Evolutionary conservation across 228 moss, liverwort and hornwort species (phyloP).

Genomic region (Sphagnum magellanicum): DNA sequence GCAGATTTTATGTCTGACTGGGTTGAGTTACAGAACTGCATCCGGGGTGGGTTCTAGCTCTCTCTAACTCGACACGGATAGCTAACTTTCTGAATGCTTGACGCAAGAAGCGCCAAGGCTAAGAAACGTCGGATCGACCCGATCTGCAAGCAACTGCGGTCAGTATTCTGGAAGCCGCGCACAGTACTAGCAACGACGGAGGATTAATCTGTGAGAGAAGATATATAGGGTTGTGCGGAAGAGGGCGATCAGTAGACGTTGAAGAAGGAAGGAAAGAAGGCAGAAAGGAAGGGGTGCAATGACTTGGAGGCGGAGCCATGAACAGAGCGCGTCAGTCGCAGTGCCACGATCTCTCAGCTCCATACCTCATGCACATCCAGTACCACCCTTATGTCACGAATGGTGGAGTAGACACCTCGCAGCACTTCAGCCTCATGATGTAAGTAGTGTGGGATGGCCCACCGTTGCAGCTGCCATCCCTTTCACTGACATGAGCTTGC

Average conservation of each 20-base stretch:
- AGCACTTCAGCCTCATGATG: conserved; percentile 15
- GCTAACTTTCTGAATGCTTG: no score
- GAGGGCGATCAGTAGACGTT: neutral
- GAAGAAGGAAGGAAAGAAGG: conserved; percentile 12
- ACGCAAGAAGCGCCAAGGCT: no score
- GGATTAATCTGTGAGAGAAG: no score
- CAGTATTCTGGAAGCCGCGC: no score
- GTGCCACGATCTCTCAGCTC: conserved; percentile 78
- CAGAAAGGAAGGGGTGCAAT: conserved; percentile 42
- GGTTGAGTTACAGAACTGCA: no score
- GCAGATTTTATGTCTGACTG: no score
- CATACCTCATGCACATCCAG: conserved; percentile 57
- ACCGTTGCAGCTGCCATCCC: conserved; percentile 78
- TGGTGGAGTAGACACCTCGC: conserved; percentile 73
- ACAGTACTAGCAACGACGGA: no score
- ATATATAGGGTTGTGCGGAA: neutral
- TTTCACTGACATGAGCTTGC: conserved; percentile 38
- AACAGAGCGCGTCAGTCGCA: conserved; percentile 56
- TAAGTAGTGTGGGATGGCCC: conserved; percentile 10
- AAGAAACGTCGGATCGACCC: no score
- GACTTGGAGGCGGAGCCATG: conserved; percentile 80
- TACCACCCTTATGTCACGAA: conserved; percentile 52
- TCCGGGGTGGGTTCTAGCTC: no score
- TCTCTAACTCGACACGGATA: no score
- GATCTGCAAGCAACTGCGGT: no score